Conservation (phyloP, 352 stramenopile species). For the Phytopythium oedochilum region DNA sequence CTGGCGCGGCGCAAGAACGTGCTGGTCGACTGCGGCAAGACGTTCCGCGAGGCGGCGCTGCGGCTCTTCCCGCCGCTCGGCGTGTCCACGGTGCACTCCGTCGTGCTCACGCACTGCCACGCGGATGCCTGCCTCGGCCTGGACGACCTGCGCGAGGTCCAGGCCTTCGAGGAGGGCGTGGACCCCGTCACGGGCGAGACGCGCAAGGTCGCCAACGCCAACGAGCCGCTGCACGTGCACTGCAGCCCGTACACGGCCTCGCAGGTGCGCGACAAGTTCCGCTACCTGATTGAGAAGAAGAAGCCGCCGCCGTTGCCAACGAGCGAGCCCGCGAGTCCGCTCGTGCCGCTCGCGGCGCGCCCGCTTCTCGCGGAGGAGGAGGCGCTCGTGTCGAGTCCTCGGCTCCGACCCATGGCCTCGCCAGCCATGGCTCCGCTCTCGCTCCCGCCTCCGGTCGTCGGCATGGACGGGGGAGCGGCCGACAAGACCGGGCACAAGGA, state of each 20-base stretch:
- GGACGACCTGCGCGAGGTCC: conserved; percentile 82
- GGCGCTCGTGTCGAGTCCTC: background rate
- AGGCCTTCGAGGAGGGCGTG: conserved; percentile 43
- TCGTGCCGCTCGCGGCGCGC: background rate
- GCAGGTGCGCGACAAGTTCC: conserved; percentile 67
- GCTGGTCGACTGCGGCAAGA: conserved; percentile 88
- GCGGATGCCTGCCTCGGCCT: conserved; percentile 79
- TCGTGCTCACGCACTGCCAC: conserved; percentile 85
- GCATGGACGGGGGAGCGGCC: background rate
- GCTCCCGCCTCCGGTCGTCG: background rate
- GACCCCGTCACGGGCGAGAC: conserved; percentile 55
- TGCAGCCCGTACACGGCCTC: conserved; percentile 50
- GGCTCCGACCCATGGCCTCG: background rate
- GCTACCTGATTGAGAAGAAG: conserved; percentile 69
- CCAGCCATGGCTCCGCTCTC: background rate
- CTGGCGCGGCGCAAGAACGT: conserved; percentile 37
- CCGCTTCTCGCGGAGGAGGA: conserved; percentile 1
- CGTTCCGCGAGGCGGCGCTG: conserved; percentile 77
- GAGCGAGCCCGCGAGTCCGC: conserved; percentile 2
- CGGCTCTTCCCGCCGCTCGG: conserved; percentile 54
- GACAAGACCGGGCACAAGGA: background rate
- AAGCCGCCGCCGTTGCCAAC: conserved; percentile 14
- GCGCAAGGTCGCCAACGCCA: conserved; percentile 43
- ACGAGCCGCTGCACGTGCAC: conserved; percentile 52
- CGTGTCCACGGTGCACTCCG: conserved; percentile 47